Conservation (phyloP, 441 rosid genomes). For the Pelargonium fulgidum region DNA sequence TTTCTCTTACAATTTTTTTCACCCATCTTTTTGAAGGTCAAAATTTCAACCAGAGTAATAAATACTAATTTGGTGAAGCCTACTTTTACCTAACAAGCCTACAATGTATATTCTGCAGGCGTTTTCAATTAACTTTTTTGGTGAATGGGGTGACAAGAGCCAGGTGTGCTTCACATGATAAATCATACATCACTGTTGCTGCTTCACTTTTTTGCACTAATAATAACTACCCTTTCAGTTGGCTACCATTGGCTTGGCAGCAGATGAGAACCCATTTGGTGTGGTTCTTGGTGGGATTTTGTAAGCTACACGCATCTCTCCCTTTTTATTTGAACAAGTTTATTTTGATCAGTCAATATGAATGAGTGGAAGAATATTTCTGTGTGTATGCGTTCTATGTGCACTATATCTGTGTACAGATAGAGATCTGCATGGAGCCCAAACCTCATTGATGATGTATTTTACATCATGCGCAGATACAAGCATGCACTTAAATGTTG, state of each 20-base stretch:
- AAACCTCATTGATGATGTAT: not conserved
- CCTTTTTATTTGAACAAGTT: too few relatives aligned
- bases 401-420: too few relatives aligned
- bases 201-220: not conserved
- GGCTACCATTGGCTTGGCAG: constrained; percentile 27
- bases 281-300: constrained; percentile 22
- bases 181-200: not conserved
- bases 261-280: constrained; percentile 20
- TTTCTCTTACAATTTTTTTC: constrained; percentile 14
- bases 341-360: too few relatives aligned
- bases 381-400: too few relatives aligned
- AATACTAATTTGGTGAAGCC: not conserved
- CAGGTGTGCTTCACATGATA: constrained; percentile 15
- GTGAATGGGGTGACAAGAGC: constrained; percentile 29
- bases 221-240: constrained; percentile 18
- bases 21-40: constrained; percentile 19
- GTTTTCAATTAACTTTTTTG: constrained; percentile 22
- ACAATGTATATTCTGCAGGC: constrained; percentile 16
- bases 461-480: too few relatives aligned
- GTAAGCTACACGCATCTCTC: constrained; percentile 16
- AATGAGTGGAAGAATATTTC: not conserved
- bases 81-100: not conserved
- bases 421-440: too few relatives aligned
- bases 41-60: not conserved
- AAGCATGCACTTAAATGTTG: too few relatives aligned